phyloP scores from a whole-genome alignment of 169 alveolate genomes.

The Babesia ovata region DNA sequence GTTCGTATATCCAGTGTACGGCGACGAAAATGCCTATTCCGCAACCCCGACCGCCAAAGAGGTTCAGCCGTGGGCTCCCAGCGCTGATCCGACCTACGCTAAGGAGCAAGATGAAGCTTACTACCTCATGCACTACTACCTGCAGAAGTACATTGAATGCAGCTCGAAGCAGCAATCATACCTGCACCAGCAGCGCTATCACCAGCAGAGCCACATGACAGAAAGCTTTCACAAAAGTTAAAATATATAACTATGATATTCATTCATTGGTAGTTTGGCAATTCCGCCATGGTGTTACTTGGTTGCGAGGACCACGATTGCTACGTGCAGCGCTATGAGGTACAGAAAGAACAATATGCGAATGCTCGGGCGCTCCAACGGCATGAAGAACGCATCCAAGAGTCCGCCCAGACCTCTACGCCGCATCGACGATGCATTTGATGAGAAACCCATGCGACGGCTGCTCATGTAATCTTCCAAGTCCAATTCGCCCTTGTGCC shows the following conservation, averaged over 20 bases:
- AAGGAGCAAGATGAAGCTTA: constrained; percentile 48
- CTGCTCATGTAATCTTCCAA: constrained; percentile 7
- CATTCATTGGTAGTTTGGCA: background rate
- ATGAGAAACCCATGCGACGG: constrained; percentile 4
- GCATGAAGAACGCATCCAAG: background rate
- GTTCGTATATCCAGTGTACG: constrained; percentile 27
- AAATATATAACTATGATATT: background rate
- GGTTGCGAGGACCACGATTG: background rate
- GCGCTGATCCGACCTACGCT: background rate
- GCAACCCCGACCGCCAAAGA: constrained; percentile 16
- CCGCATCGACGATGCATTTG: background rate
- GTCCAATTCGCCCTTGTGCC: constrained; percentile 7
- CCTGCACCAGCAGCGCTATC: constrained; percentile 2
- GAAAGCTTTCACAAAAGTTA: constrained; percentile 7
- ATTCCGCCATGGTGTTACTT: background rate
- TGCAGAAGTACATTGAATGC: constrained; percentile 55
- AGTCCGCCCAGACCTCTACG: background rate
- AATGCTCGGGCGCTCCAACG: background rate
- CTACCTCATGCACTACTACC: constrained; percentile 47
- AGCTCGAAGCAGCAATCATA: constrained; percentile 36
- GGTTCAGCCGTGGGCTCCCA: constrained; percentile 5
- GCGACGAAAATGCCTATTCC: constrained; percentile 9
- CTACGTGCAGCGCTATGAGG: constrained; percentile 1
- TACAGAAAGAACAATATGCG: background rate
- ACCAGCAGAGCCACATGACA: background rate